These are phyloP conservation scores for Pseudogymnoascus pannorum DNA, from an alignment of 2,329 filamentous ascomycete species.

Conservation along the genomic window DNA sequence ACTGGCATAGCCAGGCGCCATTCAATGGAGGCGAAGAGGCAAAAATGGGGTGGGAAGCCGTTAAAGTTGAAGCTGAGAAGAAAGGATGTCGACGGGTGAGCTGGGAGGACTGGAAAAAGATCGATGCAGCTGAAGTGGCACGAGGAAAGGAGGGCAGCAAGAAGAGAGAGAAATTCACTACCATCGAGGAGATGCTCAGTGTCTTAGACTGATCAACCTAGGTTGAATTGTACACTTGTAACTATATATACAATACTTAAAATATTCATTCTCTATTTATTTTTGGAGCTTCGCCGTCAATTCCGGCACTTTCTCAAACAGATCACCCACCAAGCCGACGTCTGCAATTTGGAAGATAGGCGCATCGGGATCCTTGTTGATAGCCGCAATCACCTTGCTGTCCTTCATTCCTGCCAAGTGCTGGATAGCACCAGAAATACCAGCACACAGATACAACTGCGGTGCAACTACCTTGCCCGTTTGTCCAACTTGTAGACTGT, in stretches of 20 bases:
- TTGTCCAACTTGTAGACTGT: constrained; percentile 95
- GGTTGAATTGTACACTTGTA: constrained; percentile 4
- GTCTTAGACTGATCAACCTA: constrained; percentile 34
- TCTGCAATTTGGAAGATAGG: constrained; percentile 98
- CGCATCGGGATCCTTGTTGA: constrained; percentile 96
- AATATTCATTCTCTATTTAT: constrained; percentile 13
- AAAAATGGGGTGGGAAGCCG: constrained; percentile 65
- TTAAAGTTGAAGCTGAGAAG: constrained; percentile 52
- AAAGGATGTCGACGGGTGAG: constrained; percentile 56
- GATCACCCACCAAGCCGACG: constrained; percentile 87
- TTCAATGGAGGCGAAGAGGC: constrained; percentile 40
- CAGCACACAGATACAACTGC: constrained; percentile 88
- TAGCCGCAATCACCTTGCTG: constrained; percentile 97
- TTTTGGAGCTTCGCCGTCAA: constrained; percentile 85
- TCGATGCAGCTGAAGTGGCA: constrained; percentile 69
- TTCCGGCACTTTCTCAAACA: constrained; percentile 94
- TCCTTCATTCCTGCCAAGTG: constrained; percentile 99
- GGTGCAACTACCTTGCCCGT: constrained; percentile 98
- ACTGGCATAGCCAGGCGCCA: constrained; percentile 51
- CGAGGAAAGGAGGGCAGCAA: constrained; percentile 64
- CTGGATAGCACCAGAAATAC: constrained; percentile 95
- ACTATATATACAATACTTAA: constrained; percentile 4
- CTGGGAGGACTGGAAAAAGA: constrained; percentile 82
- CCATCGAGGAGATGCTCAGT: constrained; percentile 49
- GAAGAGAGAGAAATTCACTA: constrained; percentile 64